A percentile compares a stretch with the other conserved stretches of the same genome.
Conservation (phyloP, 257 asterid genomes). For the Solanum clarkiae region DNA sequence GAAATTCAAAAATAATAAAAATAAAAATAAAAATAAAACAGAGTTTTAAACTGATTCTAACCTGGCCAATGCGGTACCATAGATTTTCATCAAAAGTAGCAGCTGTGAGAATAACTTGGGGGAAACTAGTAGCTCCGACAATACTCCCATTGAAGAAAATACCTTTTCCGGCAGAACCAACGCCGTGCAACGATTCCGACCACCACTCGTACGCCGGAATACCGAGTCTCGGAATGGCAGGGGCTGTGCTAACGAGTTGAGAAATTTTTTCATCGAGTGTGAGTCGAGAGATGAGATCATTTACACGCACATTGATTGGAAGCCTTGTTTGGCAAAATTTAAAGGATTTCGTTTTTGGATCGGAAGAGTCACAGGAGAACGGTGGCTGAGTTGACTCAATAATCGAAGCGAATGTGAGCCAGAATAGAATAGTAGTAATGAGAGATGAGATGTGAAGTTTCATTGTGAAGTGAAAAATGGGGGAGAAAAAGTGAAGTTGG, state of each 20-base stretch:
- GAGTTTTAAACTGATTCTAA: background rate
- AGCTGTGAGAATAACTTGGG: constrained; percentile 84
- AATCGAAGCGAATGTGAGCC: background rate
- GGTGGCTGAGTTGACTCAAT: constrained; percentile 39
- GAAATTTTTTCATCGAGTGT: constrained; percentile 73
- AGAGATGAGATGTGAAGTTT: constrained; percentile 3
- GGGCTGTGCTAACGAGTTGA: constrained; percentile 69
- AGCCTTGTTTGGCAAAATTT: constrained; percentile 45
- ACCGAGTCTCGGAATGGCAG: constrained; percentile 64
- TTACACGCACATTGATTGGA: constrained; percentile 39
- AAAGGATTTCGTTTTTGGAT: constrained; percentile 29
- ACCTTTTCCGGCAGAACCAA: constrained; percentile 58
- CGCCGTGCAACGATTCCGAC: constrained; percentile 95
- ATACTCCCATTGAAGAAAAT: constrained; percentile 38
- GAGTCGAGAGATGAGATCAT: constrained; percentile 62
- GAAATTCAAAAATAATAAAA: background rate
- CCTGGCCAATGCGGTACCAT: constrained; percentile 89
- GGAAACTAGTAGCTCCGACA: constrained; percentile 68
- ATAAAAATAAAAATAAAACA: background rate
- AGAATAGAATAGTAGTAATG: background rate
- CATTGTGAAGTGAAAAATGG: constrained; percentile 18
- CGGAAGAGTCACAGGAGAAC: constrained; percentile 40
- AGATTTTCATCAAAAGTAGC: constrained; percentile 64
- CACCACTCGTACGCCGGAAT: constrained; percentile 85
- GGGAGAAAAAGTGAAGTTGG: background rate